Percentiles rank a stretch among this genome's conserved stretches.
Conservation (phyloP, 768 basidiomycete genomes). For the Phylloporus rhodoxanthus region DNA sequence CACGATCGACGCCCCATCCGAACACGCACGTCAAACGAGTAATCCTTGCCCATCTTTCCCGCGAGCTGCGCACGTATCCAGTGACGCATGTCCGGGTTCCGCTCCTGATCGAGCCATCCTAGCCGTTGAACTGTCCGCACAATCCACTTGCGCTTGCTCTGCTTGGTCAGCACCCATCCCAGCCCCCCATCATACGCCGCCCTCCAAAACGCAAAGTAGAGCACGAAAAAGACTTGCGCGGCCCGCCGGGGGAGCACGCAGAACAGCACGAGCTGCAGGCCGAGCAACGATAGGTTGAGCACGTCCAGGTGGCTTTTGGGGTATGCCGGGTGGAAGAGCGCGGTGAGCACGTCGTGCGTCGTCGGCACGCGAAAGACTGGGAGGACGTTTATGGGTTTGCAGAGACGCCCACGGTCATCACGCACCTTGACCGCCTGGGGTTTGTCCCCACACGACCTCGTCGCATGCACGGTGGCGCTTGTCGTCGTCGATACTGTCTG, state of each 20-base stretch:
- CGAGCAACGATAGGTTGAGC: slow-evolving; percentile 75
- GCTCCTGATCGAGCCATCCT: slow-evolving; percentile 83
- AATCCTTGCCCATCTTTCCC: slow-evolving; percentile 93
- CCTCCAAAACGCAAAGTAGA: slow-evolving; percentile 93
- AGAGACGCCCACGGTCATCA: not conserved
- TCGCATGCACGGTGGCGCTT: slow-evolving; percentile 20
- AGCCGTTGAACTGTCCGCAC: slow-evolving; percentile 69
- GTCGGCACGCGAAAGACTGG: slow-evolving; percentile 90
- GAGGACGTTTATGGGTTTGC: slow-evolving; percentile 1
- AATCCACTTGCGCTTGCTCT: slow-evolving; percentile 94
- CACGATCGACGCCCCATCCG: not conserved
- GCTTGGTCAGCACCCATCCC: slow-evolving; percentile 89
- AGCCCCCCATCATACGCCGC: slow-evolving; percentile 88
- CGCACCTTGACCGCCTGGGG: slow-evolving; percentile 71
- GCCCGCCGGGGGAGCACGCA: slow-evolving; percentile 50
- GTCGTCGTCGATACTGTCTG: slow-evolving; percentile 3
- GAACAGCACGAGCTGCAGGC: slow-evolving; percentile 72
- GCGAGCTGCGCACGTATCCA: slow-evolving; percentile 87
- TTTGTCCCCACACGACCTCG: slow-evolving; percentile 86
- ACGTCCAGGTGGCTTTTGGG: slow-evolving; percentile 88
- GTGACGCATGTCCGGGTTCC: slow-evolving; percentile 53
- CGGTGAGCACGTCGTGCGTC: slow-evolving; percentile 84
- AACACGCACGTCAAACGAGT: slow-evolving; percentile 77
- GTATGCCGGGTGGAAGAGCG: slow-evolving; percentile 74
- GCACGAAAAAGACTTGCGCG: slow-evolving; percentile 66